phyloP scores from a whole-genome alignment of 2,329 filamentous ascomycete species.

The Botrytis byssoidea region DNA sequence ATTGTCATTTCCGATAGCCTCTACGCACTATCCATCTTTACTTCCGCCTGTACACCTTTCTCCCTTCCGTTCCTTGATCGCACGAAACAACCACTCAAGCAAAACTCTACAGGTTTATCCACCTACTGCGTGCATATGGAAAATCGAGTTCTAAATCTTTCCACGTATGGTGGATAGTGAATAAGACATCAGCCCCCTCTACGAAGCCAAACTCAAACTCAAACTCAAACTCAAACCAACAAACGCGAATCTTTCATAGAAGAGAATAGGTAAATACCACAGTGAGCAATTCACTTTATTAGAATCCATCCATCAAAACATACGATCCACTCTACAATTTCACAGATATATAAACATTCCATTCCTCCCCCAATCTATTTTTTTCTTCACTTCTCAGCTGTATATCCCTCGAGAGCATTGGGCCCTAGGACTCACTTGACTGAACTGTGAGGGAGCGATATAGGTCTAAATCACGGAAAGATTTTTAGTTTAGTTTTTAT shows the following conservation, averaged over 20 bases:
- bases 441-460: no score
- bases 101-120: no score
- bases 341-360: not conserved
- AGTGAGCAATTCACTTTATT: not conserved
- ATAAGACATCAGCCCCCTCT: accelerated
- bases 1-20: not conserved
- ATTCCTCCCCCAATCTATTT: not conserved
- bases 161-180: not conserved
- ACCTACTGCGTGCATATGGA: no score
- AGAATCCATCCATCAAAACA: not conserved
- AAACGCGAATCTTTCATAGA: not conserved
- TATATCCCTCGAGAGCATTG: not conserved
- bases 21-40: not conserved
- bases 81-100: not conserved
- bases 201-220: not conserved
- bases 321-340: not conserved
- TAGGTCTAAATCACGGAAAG: accelerated
- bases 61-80: accelerated
- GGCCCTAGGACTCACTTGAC: not conserved
- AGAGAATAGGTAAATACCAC: not conserved
- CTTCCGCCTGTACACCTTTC: no score
- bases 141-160: not conserved
- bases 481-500: no score
- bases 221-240: no score
- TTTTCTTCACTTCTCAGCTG: not conserved